A percentile compares a stretch with the other conserved stretches of the same genome.
Conservation (phyloP, 352 stramenopile genomes). For the Globisporangium carolinianum region DNA sequence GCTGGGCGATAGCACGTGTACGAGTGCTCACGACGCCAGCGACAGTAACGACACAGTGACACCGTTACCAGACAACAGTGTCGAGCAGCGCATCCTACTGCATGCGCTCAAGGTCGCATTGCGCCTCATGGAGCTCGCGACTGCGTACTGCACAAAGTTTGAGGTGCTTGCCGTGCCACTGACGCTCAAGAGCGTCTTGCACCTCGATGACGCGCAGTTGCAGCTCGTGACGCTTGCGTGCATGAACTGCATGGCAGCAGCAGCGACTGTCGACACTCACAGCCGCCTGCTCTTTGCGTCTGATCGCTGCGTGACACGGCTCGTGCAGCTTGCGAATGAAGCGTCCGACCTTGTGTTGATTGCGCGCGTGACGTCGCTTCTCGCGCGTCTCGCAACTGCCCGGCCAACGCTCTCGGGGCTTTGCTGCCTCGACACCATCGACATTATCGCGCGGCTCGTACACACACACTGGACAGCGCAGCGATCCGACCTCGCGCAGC, state of each 20-base stretch:
- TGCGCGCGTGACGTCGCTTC: constrained; percentile 35
- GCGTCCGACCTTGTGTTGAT: constrained; percentile 16
- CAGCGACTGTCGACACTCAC: not conserved
- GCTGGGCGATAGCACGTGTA: too few relatives aligned
- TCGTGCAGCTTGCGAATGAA: constrained; percentile 15
- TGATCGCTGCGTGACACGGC: constrained; percentile 15
- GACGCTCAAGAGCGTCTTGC: constrained; percentile 38
- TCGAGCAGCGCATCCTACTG: constrained; percentile 18
- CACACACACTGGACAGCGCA: constrained; percentile 13
- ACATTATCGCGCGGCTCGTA: constrained; percentile 24
- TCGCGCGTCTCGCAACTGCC: constrained; percentile 37
- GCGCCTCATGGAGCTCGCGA: constrained; percentile 37
- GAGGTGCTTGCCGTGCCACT: constrained; percentile 27
- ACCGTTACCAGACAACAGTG: not conserved
- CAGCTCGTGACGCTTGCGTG: constrained; percentile 26
- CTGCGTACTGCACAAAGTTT: constrained; percentile 25
- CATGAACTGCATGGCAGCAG: constrained; percentile 18
- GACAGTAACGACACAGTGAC: constrained; percentile 4
- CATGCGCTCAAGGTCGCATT: constrained; percentile 31
- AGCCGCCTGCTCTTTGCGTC: constrained; percentile 26
- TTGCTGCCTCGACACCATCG: constrained; percentile 34
- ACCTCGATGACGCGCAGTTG: constrained; percentile 31
- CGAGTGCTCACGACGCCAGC: not conserved
- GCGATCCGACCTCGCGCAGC: constrained; percentile 7
- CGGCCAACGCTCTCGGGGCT: constrained; percentile 41